A percentile compares a stretch with the other conserved stretches of the same genome.
phyloP scores from a whole-genome alignment of 257 asterid species.

The Salvia miltiorrhiza region DNA sequence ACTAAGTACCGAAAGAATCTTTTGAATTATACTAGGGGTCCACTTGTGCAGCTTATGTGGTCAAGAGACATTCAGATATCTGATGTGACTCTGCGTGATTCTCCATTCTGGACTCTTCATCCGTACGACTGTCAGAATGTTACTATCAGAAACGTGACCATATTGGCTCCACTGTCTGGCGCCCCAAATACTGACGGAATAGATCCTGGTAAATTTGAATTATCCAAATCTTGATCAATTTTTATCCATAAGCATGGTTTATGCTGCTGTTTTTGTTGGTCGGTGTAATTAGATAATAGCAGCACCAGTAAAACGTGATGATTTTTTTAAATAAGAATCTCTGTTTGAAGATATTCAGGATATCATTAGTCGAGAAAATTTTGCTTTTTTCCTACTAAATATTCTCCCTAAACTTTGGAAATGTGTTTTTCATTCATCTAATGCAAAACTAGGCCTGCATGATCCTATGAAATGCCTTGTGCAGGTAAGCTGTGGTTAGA shows the following conservation, averaged over 20 bases:
- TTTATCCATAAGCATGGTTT: background rate
- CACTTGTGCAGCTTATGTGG: slow-evolving; percentile 96
- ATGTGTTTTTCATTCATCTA: background rate
- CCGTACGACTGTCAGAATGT: slow-evolving; percentile 90
- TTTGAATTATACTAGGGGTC: slow-evolving; percentile 84
- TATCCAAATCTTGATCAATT: slow-evolving; percentile 7
- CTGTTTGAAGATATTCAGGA: background rate
- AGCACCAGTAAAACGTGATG: background rate
- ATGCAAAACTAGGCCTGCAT: background rate
- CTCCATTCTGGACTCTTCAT: slow-evolving; percentile 94
- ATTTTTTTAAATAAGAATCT: slow-evolving; percentile 6
- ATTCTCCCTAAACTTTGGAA: background rate
- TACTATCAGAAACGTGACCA: slow-evolving; percentile 65
- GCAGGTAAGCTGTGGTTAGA: background rate
- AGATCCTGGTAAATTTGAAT: slow-evolving; percentile 70
- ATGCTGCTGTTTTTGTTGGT: background rate
- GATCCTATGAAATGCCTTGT: background rate
- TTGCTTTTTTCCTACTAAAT: background rate
- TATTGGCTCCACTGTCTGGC: slow-evolving; percentile 78
- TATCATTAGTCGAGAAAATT: background rate
- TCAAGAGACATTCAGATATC: slow-evolving; percentile 76
- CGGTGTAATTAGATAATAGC: background rate
- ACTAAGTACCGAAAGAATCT: slow-evolving; percentile 53
- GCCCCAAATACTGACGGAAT: slow-evolving; percentile 98
- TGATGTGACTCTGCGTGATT: slow-evolving; percentile 73